Conservation (phyloP, 1,284 basidiomycete genomes). For the Cerrena zonata region DNA sequence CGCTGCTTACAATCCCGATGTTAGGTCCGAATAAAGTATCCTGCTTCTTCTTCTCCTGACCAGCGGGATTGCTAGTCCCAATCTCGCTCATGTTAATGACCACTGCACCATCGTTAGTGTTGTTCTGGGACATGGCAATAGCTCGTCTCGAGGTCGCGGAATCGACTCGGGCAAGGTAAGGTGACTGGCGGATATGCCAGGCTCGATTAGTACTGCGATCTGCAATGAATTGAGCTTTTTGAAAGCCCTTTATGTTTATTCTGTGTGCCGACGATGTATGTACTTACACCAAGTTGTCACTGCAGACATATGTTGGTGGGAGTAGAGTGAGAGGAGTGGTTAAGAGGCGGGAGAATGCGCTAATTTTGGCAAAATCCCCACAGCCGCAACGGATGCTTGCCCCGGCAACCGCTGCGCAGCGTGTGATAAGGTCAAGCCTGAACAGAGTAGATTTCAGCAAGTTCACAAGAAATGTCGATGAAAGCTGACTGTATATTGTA, state of each 20-base stretch:
- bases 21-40: constrained; percentile 65
- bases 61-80: constrained; percentile 14
- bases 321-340: too few relatives aligned
- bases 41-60: constrained; percentile 38
- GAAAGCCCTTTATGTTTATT: constrained; percentile 7
- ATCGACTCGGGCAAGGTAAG: constrained; percentile 46
- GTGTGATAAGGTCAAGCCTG: too few relatives aligned
- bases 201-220: constrained; percentile 46
- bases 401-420: too few relatives aligned
- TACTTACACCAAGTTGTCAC: constrained; percentile 32
- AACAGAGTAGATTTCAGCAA: too few relatives aligned
- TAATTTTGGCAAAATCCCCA: too few relatives aligned
- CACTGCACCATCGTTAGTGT: constrained; percentile 23
- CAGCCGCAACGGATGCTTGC: too few relatives aligned
- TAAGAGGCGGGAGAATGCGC: too few relatives aligned
- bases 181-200: constrained; percentile 41
- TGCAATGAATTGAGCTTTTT: constrained; percentile 37
- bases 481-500: too few relatives aligned
- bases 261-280: constrained; percentile 5
- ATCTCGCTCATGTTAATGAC: constrained; percentile 34
- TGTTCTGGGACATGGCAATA: constrained; percentile 37
- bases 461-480: too few relatives aligned
- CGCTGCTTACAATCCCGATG: constrained; percentile 48
- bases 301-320: too few relatives aligned
- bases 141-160: constrained; percentile 40